These are phyloP conservation scores for Bocquillonia castaneifolia DNA, from an alignment of 441 rosid genomes.

Conservation along the genomic window DNA sequence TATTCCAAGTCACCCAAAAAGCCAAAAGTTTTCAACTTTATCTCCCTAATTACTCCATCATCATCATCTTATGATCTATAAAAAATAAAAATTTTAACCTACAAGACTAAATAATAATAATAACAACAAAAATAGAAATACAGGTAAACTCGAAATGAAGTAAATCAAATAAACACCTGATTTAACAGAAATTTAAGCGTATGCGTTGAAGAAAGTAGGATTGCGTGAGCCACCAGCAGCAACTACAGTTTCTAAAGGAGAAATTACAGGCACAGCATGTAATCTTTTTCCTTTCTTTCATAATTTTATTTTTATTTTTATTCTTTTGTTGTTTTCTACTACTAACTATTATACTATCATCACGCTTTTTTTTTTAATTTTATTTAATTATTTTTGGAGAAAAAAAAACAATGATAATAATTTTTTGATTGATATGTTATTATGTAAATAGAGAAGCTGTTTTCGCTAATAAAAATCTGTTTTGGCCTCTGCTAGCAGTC, in stretches of 20 bases:
- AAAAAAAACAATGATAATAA: too few species aligned
- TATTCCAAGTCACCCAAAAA: background rate
- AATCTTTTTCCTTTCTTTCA: too few species aligned
- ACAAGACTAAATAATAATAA: background rate
- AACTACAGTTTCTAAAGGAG: background rate
- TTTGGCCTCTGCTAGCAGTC: too few species aligned
- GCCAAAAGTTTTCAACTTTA: background rate
- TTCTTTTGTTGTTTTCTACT: background rate
- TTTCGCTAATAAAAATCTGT: too few species aligned
- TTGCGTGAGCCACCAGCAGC: slow-evolving; percentile 13
- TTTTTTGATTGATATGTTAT: too few species aligned
- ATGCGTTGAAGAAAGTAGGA: background rate
- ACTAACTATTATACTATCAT: too few species aligned
- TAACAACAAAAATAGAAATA: background rate
- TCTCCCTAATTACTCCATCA: background rate
- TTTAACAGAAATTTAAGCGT: background rate
- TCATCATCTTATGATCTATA: background rate
- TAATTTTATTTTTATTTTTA: background rate
- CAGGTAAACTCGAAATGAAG: background rate
- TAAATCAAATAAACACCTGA: slow-evolving; percentile 3
- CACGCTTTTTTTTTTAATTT: background rate
- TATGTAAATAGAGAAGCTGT: too few species aligned
- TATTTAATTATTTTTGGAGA: background rate
- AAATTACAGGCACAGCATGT: background rate
- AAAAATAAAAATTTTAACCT: background rate